Conservation (phyloP, 768 basidiomycete genomes). For the Pulveroboletus sp. region DNA sequence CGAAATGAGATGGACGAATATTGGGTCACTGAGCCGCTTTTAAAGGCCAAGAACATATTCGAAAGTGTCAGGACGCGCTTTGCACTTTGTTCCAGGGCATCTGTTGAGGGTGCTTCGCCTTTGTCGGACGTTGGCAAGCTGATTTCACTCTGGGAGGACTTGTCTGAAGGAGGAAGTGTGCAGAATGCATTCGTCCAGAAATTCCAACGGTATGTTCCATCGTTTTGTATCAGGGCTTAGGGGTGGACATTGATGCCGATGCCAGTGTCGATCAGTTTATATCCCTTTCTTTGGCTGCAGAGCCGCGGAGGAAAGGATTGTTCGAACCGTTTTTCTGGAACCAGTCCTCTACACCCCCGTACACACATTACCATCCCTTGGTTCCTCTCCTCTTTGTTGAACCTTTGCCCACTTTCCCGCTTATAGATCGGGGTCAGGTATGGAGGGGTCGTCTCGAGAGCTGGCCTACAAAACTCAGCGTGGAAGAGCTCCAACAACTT, state of each 20-base stretch:
- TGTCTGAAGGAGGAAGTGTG: conserved; percentile 34
- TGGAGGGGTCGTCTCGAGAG: conserved; percentile 69
- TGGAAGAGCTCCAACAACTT: conserved; percentile 57
- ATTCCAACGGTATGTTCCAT: conserved; percentile 53
- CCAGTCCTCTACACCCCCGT: conserved; percentile 35
- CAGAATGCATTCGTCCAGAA: conserved; percentile 45
- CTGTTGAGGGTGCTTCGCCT: conserved; percentile 36
- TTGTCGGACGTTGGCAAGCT: conserved; percentile 46
- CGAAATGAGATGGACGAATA: conserved; percentile 41
- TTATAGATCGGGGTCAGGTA: conserved; percentile 64
- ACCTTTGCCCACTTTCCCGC: conserved; percentile 58
- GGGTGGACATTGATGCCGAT: neutral
- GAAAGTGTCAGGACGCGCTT: conserved; percentile 48
- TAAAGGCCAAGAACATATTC: conserved; percentile 43
- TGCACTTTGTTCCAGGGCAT: conserved; percentile 44
- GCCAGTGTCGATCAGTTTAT: conserved; percentile 70
- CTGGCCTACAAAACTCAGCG: conserved; percentile 39
- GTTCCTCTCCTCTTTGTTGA: conserved; percentile 74
- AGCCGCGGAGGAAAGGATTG: conserved; percentile 66
- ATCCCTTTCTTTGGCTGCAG: conserved; percentile 70
- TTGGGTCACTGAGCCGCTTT: conserved; percentile 40
- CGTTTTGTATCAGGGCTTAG: neutral
- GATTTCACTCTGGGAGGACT: conserved; percentile 54
- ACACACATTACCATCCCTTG: conserved; percentile 42
- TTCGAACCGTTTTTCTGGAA: conserved; percentile 79